A percentile compares a stretch with the other conserved stretches of the same genome.
These are phyloP conservation scores for Helotiales sp. DNA, from an alignment of 2,329 filamentous ascomycete species.

Conservation along the genomic window DNA sequence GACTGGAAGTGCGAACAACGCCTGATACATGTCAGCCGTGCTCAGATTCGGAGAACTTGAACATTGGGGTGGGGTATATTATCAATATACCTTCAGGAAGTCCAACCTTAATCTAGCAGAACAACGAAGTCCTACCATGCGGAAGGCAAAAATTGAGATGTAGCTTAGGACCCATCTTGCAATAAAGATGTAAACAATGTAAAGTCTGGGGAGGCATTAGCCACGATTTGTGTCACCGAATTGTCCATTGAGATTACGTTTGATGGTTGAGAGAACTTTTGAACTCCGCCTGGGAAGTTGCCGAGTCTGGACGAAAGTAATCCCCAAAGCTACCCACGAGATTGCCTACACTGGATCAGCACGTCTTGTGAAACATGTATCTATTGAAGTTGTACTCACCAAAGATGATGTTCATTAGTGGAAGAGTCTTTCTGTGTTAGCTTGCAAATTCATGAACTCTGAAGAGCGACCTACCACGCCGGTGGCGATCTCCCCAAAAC, in stretches of 20 bases:
- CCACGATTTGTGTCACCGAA: too few species aligned
- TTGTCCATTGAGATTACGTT: constrained; percentile 37
- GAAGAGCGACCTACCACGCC: constrained; percentile 24
- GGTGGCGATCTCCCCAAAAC: constrained; percentile 25
- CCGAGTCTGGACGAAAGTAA: constrained; percentile 40
- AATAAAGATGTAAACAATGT: constrained; percentile 70
- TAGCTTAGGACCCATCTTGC: constrained; percentile 65
- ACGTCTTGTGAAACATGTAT: neutral
- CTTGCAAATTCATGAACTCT: neutral
- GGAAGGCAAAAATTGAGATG: constrained; percentile 59
- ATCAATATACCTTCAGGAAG: constrained; percentile 50
- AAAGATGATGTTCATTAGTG: constrained; percentile 60
- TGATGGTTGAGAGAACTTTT: constrained; percentile 43
- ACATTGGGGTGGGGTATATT: neutral
- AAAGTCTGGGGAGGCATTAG: constrained; percentile 47
- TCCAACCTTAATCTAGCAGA: constrained; percentile 62
- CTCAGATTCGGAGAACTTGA: neutral
- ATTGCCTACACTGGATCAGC: constrained; percentile 13
- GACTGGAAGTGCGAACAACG: constrained; percentile 64
- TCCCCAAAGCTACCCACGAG: constrained; percentile 46
- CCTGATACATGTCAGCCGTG: constrained; percentile 18
- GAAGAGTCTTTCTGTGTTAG: constrained; percentile 45
- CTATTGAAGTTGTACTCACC: constrained; percentile 37
- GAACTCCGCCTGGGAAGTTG: constrained; percentile 41
- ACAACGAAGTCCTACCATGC: constrained; percentile 61